phyloP scores from a whole-genome alignment of 1,139 yeast species.

The Pichia sp. region DNA sequence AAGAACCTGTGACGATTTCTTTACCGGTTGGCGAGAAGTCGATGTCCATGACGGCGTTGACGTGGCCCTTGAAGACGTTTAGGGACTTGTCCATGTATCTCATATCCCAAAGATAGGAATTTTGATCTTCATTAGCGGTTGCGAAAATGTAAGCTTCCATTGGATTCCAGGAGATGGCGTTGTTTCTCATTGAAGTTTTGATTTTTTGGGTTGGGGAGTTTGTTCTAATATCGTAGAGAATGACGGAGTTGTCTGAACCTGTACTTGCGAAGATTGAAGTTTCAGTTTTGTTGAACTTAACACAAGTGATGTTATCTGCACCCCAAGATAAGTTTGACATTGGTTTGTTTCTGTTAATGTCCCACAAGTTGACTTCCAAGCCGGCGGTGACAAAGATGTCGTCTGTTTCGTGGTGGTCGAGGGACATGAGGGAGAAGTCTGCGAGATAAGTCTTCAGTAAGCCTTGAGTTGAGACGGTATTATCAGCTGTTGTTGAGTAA shows the following conservation, averaged over 20 bases:
- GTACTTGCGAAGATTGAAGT: constrained; percentile 87
- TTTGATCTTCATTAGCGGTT: constrained; percentile 92
- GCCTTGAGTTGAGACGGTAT: constrained; percentile 38
- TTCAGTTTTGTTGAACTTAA: constrained; percentile 87
- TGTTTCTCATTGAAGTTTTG: constrained; percentile 78
- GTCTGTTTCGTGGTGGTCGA: constrained; percentile 83
- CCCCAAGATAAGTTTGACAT: constrained; percentile 89
- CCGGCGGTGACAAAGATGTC: constrained; percentile 90
- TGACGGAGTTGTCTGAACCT: constrained; percentile 90
- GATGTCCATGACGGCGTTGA: constrained; percentile 91
- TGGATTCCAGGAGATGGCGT: constrained; percentile 94
- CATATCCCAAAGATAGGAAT: constrained; percentile 95
- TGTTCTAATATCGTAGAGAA: constrained; percentile 90
- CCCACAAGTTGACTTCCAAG: constrained; percentile 88
- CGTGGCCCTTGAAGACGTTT: constrained; percentile 93
- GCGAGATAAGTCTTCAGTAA: constrained; percentile 76
- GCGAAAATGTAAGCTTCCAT: constrained; percentile 97
- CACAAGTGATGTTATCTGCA: constrained; percentile 82
- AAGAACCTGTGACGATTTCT: constrained; percentile 92
- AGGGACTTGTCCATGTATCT: constrained; percentile 76
- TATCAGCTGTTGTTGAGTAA: constrained; percentile 36
- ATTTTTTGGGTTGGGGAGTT: constrained; percentile 90
- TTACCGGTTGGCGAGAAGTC: constrained; percentile 98
- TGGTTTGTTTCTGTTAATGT: constrained; percentile 73
- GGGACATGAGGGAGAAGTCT: constrained; percentile 77